Evolutionary conservation across 2,329 filamentous ascomycete species (phyloP).

Genomic region (Waltergamsia citrina): DNA sequence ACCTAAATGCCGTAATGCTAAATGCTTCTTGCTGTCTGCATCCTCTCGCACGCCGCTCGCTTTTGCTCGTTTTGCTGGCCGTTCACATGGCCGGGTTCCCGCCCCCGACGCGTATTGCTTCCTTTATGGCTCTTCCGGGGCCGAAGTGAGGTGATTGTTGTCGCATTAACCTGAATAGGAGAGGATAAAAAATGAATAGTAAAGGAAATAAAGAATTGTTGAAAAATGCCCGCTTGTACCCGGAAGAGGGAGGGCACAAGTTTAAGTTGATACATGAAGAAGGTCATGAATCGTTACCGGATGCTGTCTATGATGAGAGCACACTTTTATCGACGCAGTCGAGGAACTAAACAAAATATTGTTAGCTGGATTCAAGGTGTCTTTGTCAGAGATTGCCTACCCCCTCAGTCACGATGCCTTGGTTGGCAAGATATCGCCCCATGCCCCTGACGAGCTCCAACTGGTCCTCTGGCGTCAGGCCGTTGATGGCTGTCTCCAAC

Average conservation of each 20-base stretch:
- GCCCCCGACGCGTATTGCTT: neutral
- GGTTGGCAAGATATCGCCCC: constrained; percentile 54
- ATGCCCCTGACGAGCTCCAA: constrained; percentile 66
- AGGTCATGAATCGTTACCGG: neutral
- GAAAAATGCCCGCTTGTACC: neutral
- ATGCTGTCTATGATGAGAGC: neutral
- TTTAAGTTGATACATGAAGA: neutral
- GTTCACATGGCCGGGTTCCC: neutral
- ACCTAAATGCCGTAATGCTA: constrained; percentile 1
- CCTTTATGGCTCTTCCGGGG: no score
- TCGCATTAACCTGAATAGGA: no score
- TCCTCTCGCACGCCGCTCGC: neutral
- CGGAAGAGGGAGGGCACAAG: neutral
- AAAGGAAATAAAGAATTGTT: neutral
- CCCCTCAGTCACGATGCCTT: constrained; percentile 33
- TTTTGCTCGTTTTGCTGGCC: neutral
- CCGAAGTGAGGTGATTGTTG: no score
- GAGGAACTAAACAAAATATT: constrained; percentile 8
- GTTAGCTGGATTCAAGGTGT: constrained; percentile 3
- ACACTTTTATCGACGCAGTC: constrained; percentile 11
- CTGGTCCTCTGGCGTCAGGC: constrained; percentile 81
- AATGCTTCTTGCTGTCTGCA: neutral
- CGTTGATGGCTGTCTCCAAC: constrained; percentile 84
- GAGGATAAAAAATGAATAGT: neutral
- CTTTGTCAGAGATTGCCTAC: constrained; percentile 14